Percentiles rank a stretch among this genome's conserved stretches.
Conservation (phyloP, 2,329 filamentous ascomycete species). For the Aureobasidium sp. region DNA sequence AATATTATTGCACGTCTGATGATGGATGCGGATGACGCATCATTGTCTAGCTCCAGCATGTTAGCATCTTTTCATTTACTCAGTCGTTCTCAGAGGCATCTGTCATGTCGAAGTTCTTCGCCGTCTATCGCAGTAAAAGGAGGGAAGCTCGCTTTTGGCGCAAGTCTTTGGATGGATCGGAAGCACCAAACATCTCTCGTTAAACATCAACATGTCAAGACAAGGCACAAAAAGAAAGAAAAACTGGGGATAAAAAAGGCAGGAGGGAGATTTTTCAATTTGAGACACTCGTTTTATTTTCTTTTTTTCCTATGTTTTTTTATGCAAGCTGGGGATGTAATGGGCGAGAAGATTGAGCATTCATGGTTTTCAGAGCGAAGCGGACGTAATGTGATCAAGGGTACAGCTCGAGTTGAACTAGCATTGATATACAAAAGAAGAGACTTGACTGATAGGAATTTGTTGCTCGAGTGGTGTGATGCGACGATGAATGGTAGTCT, state of each 20-base stretch:
- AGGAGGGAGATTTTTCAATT: neutral
- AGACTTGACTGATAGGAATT: neutral
- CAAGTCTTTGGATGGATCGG: constrained; percentile 6
- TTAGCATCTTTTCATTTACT: constrained; percentile 8
- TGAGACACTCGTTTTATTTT: neutral
- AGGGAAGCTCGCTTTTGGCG: constrained; percentile 6
- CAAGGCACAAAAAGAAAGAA: neutral
- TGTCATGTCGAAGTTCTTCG: constrained; percentile 6
- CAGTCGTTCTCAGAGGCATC: constrained; percentile 1
- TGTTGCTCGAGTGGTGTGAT: neutral
- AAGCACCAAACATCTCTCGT: neutral
- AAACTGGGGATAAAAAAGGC: neutral
- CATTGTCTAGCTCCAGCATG: constrained; percentile 4
- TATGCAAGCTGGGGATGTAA: constrained; percentile 2
- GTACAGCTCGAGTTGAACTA: neutral
- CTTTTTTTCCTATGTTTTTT: constrained; percentile 7
- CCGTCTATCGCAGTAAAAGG: constrained; percentile 6
- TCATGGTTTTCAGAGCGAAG: neutral
- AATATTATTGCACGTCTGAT: constrained; percentile 6
- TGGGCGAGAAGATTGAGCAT: neutral
- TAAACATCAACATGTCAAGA: neutral
- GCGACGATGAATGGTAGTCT: neutral
- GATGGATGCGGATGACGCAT: neutral
- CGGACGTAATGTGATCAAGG: neutral
- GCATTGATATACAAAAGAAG: neutral